Evolutionary conservation across 2,329 filamentous ascomycete genomes (phyloP), one percentile per base, ranked within the genome.

Genomic region (Colletotrichum sp.): DNA sequence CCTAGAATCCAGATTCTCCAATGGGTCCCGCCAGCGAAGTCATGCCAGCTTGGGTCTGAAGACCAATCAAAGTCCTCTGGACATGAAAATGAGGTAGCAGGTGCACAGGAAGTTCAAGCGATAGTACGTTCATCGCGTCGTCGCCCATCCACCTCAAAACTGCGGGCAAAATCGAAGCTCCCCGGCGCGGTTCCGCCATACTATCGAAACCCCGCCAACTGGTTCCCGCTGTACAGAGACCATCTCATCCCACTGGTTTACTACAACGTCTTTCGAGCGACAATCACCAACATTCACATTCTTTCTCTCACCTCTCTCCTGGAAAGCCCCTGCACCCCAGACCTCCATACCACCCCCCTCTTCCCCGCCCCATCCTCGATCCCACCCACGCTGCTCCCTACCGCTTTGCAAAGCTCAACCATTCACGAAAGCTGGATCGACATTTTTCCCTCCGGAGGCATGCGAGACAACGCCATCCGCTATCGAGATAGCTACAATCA

Each of bases 241-340:
- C 82, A 84, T 68, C 78, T 86, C 9, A 81, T 86, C 16, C 80
- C 81, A 2, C 74, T 86, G 11, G 78, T 85, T 13, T 82, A 85
- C 36, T 85, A 84, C 78, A 86, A 86, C 61, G 81, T 86, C 27
- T 79, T 85, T 32, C 82, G 84, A 44, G 84, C 82, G 4, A 79
- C 83, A 11, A 72, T 81, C 8, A 79, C 80, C n/a, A 85, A 85
- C 70, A 80, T 82, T 28, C 68, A 76, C 59, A 80, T 82, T 15
- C 78, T 86, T 6, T 78, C 79, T 11, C 77, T 85, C 2, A 77
- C 74, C 8, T 72, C 32, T 5, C 73, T 81, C 55, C 68, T 80
- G 5, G 71, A 71, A n/a, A 73, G 78, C 34, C 68, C 71, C 27
- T 77, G 68, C 7, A 76, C 76, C 28, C 69, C 77, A 25, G 65